These are phyloP conservation scores for Penicillium sp. DNA, from an alignment of 2,329 filamentous ascomycete species.

Conservation along the genomic window DNA sequence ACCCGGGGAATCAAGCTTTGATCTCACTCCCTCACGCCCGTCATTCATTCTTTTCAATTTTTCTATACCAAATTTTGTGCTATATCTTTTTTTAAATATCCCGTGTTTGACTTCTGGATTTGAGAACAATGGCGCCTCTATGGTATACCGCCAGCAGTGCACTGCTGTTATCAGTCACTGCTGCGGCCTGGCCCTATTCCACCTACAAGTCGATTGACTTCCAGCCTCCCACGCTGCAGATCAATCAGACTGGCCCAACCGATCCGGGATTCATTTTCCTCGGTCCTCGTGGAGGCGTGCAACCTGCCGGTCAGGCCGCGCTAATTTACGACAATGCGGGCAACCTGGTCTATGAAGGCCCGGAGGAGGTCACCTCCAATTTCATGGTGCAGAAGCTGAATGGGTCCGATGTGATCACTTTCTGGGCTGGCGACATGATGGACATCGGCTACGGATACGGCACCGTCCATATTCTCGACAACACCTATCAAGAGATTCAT, in stretches of 20 bases:
- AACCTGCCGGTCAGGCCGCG: conserved; percentile 28
- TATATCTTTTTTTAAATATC: not conserved
- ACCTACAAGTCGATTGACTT: conserved; percentile 14
- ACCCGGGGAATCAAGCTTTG: not conserved
- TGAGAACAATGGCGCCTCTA: conserved; percentile 9
- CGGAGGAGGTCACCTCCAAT: conserved; percentile 32
- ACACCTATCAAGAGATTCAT: conserved; percentile 34
- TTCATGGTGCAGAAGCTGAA: conserved; percentile 37
- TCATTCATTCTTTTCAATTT: conserved; percentile 9
- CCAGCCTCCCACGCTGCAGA: conserved; percentile 30
- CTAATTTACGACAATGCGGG: conserved; percentile 39
- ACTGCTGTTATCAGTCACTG: conserved; percentile 11
- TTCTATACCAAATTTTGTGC: not conserved
- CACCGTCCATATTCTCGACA: conserved; percentile 34
- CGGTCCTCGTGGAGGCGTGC: conserved; percentile 28
- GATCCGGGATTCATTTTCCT: conserved; percentile 38
- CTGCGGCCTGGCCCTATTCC: conserved; percentile 15
- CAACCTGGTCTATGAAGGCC: conserved; percentile 38
- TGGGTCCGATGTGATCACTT: conserved; percentile 36
- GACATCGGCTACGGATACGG: conserved; percentile 29
- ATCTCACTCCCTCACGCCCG: not conserved
- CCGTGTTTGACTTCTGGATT: not conserved
- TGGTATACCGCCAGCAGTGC: conserved; percentile 15
- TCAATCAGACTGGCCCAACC: conserved; percentile 32
- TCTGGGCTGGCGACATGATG: conserved; percentile 34